phyloP scores from a whole-genome alignment of 2,329 filamentous ascomycete species.

The Cryoendolithus antarcticus region DNA sequence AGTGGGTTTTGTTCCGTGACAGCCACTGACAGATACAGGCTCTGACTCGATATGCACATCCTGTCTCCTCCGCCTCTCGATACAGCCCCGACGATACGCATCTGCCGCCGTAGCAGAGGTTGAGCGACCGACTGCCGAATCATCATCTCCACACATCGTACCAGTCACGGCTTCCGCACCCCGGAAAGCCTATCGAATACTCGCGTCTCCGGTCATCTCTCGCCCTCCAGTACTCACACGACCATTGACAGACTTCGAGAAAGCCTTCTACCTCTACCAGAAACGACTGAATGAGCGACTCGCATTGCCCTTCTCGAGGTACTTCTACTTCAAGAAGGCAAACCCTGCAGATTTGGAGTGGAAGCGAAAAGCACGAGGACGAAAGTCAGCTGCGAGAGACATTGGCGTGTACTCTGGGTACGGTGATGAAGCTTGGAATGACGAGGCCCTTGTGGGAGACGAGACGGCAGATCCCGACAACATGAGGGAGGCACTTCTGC shows the following conservation, averaged over 20 bases:
- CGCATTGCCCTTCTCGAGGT: conserved; percentile 71
- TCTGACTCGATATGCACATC: conserved; percentile 28
- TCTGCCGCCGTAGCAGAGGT: conserved; percentile 25
- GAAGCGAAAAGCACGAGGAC: conserved; percentile 71
- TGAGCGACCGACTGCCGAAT: conserved; percentile 9
- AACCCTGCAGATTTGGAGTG: conserved; percentile 78
- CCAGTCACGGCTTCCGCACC: conserved; percentile 34
- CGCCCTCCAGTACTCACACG: conserved; percentile 80
- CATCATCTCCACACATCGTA: conserved; percentile 14
- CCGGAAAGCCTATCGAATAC: conserved; percentile 31
- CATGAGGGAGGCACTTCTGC: conserved; percentile 56
- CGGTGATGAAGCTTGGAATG: conserved; percentile 69
- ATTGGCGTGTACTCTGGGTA: conserved; percentile 74
- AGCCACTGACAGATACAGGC: conserved; percentile 8
- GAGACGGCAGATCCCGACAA: conserved; percentile 50
- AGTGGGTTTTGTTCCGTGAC: conserved; percentile 21
- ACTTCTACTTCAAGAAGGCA: conserved; percentile 90
- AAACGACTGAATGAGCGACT: conserved; percentile 91
- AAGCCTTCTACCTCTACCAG: conserved; percentile 92
- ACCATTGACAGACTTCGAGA: conserved; percentile 75
- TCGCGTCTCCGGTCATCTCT: conserved; percentile 67
- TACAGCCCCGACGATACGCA: conserved; percentile 21
- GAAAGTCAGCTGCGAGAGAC: conserved; percentile 68
- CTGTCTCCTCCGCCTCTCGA: conserved; percentile 30
- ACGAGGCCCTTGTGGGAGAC: conserved; percentile 72